Evolutionary conservation across 768 basidiomycete genomes (phyloP), one percentile per base, ranked within the genome.

Genomic region (Myochromella boudieri): DNA sequence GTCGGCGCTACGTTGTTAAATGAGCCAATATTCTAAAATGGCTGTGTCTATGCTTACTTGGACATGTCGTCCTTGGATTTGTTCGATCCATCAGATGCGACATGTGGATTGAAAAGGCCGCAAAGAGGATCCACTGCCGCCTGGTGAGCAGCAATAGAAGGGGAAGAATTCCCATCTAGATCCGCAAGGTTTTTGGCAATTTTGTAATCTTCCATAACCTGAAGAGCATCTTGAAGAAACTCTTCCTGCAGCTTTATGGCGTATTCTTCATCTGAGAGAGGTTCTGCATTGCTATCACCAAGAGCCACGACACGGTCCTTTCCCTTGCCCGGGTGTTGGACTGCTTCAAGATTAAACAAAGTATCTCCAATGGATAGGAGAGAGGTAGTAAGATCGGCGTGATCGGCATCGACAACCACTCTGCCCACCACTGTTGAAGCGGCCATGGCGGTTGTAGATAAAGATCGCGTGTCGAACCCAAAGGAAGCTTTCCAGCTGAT

Each of bases 231-330:
- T 6, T 60, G 47, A 4, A 75, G 42, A 12, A 68, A 64, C 22
- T 73, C 64, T 2, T 62, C 61, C 43, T 77, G 76, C 1, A 75
- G 32, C 28, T 65, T 62, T 6, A 77, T 60, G 0, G 81, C 81
- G 6, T 69, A 43, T 29, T 77, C 74, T 29, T 72, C 70, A 53
- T 83, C 79, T 0, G 67, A 60, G 5, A 60, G 58, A 2, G 64
- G 57, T 0, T 54, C 49, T 33, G 57, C 64, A 1, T 58, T 10
- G 37, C 38, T 42, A 1, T 58, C 18, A 34, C 36, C 44, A 25
- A 17, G 10, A 18, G 34, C 36, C n/a, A 4, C 21, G 15, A 25
- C 60, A 18, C 66, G 63, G 2, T 56, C 54, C 50, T 76, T 74
- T 20, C 73, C 73, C 47, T 78, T 78, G 5, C 33, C 33, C 33